These are phyloP conservation scores for Hymenoscyphus infarciens DNA, from an alignment of 2,329 filamentous ascomycete genomes.

Conservation along the genomic window DNA sequence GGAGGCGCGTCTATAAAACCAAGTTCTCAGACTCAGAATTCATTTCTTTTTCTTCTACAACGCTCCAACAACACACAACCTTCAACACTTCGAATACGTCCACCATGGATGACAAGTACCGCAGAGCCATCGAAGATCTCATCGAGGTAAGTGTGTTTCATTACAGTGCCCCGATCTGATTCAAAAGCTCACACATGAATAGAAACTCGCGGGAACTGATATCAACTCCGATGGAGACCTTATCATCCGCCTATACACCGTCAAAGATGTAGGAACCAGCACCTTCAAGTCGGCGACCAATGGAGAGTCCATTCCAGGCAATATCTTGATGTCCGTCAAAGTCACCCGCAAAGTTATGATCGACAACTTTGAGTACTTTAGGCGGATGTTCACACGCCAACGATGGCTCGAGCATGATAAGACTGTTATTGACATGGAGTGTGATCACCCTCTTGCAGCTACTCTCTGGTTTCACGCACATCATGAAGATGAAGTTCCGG, in stretches of 20 bases:
- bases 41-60: not conserved
- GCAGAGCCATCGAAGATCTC: not conserved
- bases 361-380: not conserved
- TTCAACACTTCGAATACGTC: not conserved
- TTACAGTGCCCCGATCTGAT: not conserved
- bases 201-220: not conserved
- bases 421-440: not conserved
- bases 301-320: conserved; percentile 4
- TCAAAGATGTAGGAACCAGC: not conserved
- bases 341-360: conserved; percentile 8
- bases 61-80: not conserved
- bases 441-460: not conserved
- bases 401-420: not conserved
- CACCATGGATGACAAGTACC: not conserved
- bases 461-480: not conserved
- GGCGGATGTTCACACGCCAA: not conserved
- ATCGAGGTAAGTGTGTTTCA: not conserved
- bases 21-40: not conserved
- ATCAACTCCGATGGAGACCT: not conserved
- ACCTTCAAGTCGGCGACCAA: not conserved
- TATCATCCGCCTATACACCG: conserved; percentile 3
- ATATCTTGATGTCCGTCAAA: conserved; percentile 10
- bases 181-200: not conserved
- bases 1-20: not conserved
- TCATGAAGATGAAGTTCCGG: not conserved